These are phyloP conservation scores for Erysiphe pulchra DNA, from an alignment of 2,329 filamentous ascomycete species.

Conservation along the genomic window DNA sequence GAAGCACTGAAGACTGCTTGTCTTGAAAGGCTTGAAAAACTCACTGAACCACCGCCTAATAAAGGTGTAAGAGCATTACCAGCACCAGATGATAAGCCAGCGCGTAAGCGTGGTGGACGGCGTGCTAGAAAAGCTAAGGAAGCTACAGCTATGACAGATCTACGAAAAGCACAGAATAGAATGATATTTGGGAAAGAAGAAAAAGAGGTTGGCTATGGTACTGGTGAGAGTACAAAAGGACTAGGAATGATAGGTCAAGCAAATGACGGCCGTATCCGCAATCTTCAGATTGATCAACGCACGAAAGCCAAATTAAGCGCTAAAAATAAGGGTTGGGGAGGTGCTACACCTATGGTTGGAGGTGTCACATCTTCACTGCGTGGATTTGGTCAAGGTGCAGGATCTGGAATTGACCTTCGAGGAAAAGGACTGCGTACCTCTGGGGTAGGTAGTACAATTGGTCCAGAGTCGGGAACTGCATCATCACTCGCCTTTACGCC, in stretches of 20 bases:
- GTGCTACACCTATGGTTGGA: slow-evolving; percentile 27
- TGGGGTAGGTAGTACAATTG: slow-evolving; percentile 50
- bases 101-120: slow-evolving; percentile 73
- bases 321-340: slow-evolving; percentile 91
- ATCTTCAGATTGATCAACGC: slow-evolving; percentile 71
- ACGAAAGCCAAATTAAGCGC: slow-evolving; percentile 82
- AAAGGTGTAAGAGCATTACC: slow-evolving; percentile 69
- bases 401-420: slow-evolving; percentile 40
- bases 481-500: slow-evolving; percentile 84
- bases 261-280: slow-evolving; percentile 72
- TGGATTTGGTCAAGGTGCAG: slow-evolving; percentile 41
- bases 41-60: slow-evolving; percentile 77
- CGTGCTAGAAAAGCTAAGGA: slow-evolving; percentile 87
- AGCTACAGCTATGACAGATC: slow-evolving; percentile 84
- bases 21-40: slow-evolving; percentile 66
- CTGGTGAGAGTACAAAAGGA: slow-evolving; percentile 61
- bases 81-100: slow-evolving; percentile 83
- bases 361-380: slow-evolving; percentile 61
- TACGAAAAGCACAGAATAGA: slow-evolving; percentile 87
- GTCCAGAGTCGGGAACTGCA: slow-evolving; percentile 42
- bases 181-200: slow-evolving; percentile 94
- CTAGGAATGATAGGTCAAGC: slow-evolving; percentile 85
- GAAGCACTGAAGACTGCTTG: slow-evolving; percentile 62
- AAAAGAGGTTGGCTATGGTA: slow-evolving; percentile 73
- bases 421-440: slow-evolving; percentile 50